Conservation (phyloP, 1,284 basidiomycete species). For the Retiboletus flavoniger region DNA sequence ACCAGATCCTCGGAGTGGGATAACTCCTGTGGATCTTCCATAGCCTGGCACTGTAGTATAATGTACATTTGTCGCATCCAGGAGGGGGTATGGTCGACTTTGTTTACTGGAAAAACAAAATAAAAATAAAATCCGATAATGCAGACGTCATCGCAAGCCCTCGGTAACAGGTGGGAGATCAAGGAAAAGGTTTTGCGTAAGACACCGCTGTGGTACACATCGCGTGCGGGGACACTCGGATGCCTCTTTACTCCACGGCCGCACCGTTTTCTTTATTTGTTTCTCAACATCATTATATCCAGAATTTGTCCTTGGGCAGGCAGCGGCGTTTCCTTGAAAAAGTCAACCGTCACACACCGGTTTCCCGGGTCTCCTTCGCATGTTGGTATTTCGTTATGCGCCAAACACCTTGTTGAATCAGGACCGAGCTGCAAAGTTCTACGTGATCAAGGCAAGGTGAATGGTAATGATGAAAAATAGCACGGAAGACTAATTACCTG, state of each 20-base stretch:
- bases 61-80: background rate
- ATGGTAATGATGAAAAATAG: background rate
- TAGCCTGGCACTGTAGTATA: background rate
- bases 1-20: background rate
- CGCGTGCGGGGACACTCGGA: background rate
- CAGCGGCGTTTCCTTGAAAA: background rate
- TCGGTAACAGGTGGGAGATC: background rate
- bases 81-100: background rate
- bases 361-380: background rate
- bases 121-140: background rate
- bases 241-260: background rate
- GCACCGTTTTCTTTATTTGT: background rate
- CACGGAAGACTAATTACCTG: background rate
- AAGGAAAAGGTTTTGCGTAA: conserved; percentile 5
- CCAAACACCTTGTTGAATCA: conserved; percentile 1
- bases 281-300: conserved; percentile 3
- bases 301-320: conserved; percentile 1
- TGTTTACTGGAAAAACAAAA: background rate
- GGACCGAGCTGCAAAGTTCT: background rate
- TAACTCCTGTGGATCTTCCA: background rate
- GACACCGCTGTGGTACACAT: background rate
- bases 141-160: background rate
- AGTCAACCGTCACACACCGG: conserved; percentile 2
- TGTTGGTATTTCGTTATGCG: conserved; percentile 1
- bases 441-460: background rate